Conservation (phyloP, 352 stramenopile species). For the Phytophthora aleatoria region DNA sequence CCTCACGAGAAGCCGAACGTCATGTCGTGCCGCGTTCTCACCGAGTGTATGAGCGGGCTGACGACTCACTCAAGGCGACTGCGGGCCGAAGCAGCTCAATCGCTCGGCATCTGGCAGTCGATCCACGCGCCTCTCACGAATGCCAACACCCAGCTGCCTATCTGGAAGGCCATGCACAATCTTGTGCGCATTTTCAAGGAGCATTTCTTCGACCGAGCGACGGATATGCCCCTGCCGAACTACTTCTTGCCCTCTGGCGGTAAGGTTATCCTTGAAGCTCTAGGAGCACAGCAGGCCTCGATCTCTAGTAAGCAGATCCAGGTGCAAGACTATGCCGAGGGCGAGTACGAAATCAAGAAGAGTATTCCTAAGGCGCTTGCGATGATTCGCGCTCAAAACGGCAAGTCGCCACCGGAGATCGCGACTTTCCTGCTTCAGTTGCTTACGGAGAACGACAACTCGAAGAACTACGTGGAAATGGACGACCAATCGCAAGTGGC, state of each 20-base stretch:
- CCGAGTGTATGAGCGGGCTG: constrained; percentile 84
- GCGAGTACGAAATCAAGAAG: constrained; percentile 91
- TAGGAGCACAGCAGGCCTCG: constrained; percentile 80
- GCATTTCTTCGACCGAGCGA: constrained; percentile 82
- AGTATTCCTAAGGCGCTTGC: constrained; percentile 76
- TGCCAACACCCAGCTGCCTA: constrained; percentile 76
- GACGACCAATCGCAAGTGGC: constrained; percentile 84
- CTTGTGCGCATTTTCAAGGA: constrained; percentile 90
- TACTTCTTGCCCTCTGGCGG: constrained; percentile 86
- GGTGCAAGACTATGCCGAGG: constrained; percentile 83
- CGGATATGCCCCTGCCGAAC: constrained; percentile 87
- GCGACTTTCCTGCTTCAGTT: constrained; percentile 81
- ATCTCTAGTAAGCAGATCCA: constrained; percentile 88
- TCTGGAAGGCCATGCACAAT: constrained; percentile 89
- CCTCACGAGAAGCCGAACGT: constrained; percentile 87
- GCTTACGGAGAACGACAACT: constrained; percentile 87
- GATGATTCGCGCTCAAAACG: constrained; percentile 80
- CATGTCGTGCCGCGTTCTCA: constrained; percentile 86
- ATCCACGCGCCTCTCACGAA: constrained; percentile 85
- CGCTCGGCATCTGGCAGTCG: constrained; percentile 85
- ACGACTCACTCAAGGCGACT: constrained; percentile 81
- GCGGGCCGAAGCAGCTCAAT: constrained; percentile 73
- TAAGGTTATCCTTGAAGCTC: constrained; percentile 79
- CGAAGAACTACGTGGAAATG: constrained; percentile 90
- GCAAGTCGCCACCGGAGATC: constrained; percentile 78